Base-by-base conservation (phyloP, 2,329 filamentous ascomycete genomes). In the Aspergillus cejpii region DNA sequence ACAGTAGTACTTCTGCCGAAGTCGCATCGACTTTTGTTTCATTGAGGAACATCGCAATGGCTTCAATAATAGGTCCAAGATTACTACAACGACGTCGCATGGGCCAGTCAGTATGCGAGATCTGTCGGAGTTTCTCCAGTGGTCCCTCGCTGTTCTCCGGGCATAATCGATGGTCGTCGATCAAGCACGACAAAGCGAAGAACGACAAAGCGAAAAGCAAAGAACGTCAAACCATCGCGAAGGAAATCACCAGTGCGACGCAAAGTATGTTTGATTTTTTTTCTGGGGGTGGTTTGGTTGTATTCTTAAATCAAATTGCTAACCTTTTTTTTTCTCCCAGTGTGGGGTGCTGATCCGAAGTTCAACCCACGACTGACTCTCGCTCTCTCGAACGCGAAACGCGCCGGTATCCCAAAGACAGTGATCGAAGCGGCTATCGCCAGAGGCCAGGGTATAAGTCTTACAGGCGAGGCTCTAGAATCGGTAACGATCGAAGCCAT, bases 151-250 rank as follows among this genome's bases (percentile, higher is more conserved):
- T 68, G 11, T 67, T 70, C 49, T 83, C 84, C 19, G 89, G 89
- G 11, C 89, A 95, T 70, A 95, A 84, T 67, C 85, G 89, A 64
- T 98, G 92, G 92, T 89, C 88, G 46, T 94, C 92, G 61, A 97
- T 96, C 70, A 87, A 84, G 62, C 92, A 97, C 67, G 88, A 92
- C 66, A 98, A 98, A 68, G 89, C 84, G 41, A 87, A 84, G 50
- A 85, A 83, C 46, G 92, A 98, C 66, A 67, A 65, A 45, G 64
- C 83, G 56, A 95, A 90, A 68, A 87, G 81, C 67, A 77, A 77
- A 34, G 76, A 83, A 55, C 83, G 89, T 23, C 79, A 76, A 37
- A 66, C 75, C 36, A 78, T 94, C 56, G 76, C 83, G 17, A 83
- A 86, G 54, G 79, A 84, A 48, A 84, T 97, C 45, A 79, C 83